Evolutionary conservation across 2,329 filamentous ascomycete species (phyloP).

Genomic region (Colletotrichum liaoningense): DNA sequence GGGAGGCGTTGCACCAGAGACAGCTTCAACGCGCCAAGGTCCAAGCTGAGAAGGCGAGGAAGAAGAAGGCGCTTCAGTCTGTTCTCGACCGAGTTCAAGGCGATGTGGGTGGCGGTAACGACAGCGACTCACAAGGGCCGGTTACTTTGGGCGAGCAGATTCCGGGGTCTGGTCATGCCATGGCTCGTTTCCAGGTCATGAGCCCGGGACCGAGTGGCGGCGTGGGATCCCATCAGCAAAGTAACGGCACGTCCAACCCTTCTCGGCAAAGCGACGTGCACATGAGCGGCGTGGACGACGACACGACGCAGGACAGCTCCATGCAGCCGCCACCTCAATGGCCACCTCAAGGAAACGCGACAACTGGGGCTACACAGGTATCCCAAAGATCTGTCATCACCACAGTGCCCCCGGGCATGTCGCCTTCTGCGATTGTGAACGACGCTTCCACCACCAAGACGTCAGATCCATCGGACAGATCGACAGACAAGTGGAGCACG

Average conservation of each 20-base stretch:
- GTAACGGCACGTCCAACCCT: constrained; percentile 67
- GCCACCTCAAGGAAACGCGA: constrained; percentile 48
- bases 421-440: constrained; percentile 74
- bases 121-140: constrained; percentile 66
- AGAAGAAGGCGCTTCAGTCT: constrained; percentile 71
- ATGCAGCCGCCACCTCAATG: constrained; percentile 61
- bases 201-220: constrained; percentile 70
- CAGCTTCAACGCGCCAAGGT: constrained; percentile 74
- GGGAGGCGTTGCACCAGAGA: constrained; percentile 82
- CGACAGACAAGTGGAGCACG: constrained; percentile 74
- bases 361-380: constrained; percentile 64
- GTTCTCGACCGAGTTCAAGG: constrained; percentile 61
- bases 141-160: constrained; percentile 74
- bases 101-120: constrained; percentile 62
- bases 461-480: constrained; percentile 74
- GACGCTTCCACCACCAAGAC: constrained; percentile 96
- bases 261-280: constrained; percentile 65
- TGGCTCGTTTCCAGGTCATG: constrained; percentile 65
- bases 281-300: constrained; percentile 69
- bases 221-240: constrained; percentile 54
- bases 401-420: constrained; percentile 66
- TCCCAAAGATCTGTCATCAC: constrained; percentile 74
- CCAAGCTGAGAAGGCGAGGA: constrained; percentile 69
- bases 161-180: constrained; percentile 62
- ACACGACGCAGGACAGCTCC: constrained; percentile 57